Evolutionary conservation across 306 rosid genomes (phyloP), one percentile per base, ranked within the genome.

Genomic region (Carpinus fangiana): DNA sequence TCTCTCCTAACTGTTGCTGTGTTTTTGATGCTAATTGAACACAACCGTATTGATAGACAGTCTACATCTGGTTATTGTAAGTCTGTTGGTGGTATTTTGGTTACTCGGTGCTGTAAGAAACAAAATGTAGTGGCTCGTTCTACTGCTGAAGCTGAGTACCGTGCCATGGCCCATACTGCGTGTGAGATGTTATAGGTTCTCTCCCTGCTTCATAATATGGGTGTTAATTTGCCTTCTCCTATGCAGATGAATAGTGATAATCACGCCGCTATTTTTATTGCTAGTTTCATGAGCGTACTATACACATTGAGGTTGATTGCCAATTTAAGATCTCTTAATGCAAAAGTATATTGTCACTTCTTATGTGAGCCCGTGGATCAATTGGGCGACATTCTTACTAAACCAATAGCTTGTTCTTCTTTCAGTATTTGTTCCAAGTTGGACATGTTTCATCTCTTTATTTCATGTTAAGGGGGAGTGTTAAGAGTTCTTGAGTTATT

Each of bases 41-140:
- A 36, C 41, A 69, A 51, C 9, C 17, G 0, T 21, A 12, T 23
- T 61, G 38, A 61, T 61, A 61, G 41, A 61, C 5, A 13, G 2
- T 18, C 73, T n/a, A 69, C 55, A 38, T 69, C 73, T 10, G 18
- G 73, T 11, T 45, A 69, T 69, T 69, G 73, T 26, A 69, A 13
- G 11, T 69, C 46, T 11, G 14, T 69, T 41, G 55, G 55, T 52
- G 56, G 56, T 52, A 52, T 5, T 13, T 18, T 52, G 16, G 56
- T 14, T 52, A 52, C 2, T 13, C 20, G 55, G 73, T 31, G 52
- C 3, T n/a, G 54, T 45, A 69, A 69, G 10, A 69, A 45, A 50
- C 51, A 69, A 4, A 69, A 69, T 45, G 73, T 69, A 17, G 73
- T 17, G 12, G 53, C 73, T 18, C 18, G 26, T 8, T 38, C 52